Percentiles rank a stretch among this genome's conserved stretches.
These are phyloP conservation scores for Monoraphidium neglectum DNA, from an alignment of 139 green algal genomes.

Conservation along the genomic window DNA sequence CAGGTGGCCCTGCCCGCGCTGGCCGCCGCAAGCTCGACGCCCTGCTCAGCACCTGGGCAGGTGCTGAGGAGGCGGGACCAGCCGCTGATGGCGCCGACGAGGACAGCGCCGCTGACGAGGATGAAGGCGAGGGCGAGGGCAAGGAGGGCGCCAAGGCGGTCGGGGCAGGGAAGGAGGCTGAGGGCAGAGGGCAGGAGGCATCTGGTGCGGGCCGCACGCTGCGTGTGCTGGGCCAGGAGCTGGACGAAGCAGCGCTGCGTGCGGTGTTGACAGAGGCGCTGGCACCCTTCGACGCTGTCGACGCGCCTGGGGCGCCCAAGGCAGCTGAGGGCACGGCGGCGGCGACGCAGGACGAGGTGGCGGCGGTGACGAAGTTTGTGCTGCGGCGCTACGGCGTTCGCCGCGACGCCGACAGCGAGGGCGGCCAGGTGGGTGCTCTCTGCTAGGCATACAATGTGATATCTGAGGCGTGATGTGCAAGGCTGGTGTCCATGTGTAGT, in stretches of 20 bases:
- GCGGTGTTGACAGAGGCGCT: slow-evolving; percentile 56
- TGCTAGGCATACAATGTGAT: neutral
- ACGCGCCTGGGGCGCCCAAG: neutral
- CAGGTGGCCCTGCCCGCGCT: slow-evolving; percentile 2
- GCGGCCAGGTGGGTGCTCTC: neutral
- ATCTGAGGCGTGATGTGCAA: no score
- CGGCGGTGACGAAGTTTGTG: slow-evolving; percentile 48
- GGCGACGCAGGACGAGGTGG: slow-evolving; percentile 27
- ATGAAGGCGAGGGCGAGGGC: neutral
- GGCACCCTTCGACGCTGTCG: slow-evolving; percentile 9
- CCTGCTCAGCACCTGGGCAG: slow-evolving; percentile 68
- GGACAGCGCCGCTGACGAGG: neutral
- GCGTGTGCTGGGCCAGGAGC: slow-evolving; percentile 63
- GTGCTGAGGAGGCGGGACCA: neutral
- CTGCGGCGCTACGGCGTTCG: slow-evolving; percentile 49
- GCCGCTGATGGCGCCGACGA: neutral
- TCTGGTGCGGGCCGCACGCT: neutral
- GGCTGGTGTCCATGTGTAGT: no score
- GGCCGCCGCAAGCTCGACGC: slow-evolving; percentile 50
- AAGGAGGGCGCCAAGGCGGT: neutral
- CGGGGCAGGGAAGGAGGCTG: neutral
- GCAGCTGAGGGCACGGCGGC: neutral
- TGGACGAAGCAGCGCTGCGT: slow-evolving; percentile 61
- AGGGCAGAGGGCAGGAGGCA: neutral
- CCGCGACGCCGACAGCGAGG: neutral